A percentile compares a stretch with the other conserved stretches of the same genome.
Conservation (phyloP, 345 rosid genomes). For the Jatropha curcas region DNA sequence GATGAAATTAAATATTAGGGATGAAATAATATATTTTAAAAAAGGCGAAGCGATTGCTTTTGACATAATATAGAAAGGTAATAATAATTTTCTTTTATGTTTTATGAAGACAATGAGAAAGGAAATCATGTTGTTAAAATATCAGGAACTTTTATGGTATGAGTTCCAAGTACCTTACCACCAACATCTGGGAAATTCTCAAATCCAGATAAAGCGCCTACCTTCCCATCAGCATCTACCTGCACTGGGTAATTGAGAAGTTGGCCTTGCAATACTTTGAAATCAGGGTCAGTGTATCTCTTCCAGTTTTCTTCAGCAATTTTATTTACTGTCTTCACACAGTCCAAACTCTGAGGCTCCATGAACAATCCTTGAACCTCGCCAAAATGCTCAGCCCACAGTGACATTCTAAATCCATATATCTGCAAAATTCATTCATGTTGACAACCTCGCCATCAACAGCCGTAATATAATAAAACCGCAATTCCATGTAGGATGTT, state of each 20-base stretch:
- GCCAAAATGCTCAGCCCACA: slow-evolving; percentile 95
- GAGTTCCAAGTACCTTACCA: slow-evolving; percentile 71
- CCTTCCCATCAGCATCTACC: slow-evolving; percentile 60
- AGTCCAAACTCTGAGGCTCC: slow-evolving; percentile 58
- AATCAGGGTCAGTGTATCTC: slow-evolving; percentile 37
- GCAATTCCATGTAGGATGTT: too few relatives aligned
- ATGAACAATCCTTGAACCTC: slow-evolving; percentile 31
- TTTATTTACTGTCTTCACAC: slow-evolving; percentile 59
- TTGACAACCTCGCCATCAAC: neutral
- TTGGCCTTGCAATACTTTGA: slow-evolving; percentile 63
- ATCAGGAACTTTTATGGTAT: slow-evolving; percentile 57
- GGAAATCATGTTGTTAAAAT: slow-evolving; percentile 61
- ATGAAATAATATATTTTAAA: too few relatives aligned
- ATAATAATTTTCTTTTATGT: neutral
- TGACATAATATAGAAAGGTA: neutral
- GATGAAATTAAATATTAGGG: too few relatives aligned
- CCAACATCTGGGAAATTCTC: slow-evolving; percentile 90
- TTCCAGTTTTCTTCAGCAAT: slow-evolving; percentile 70
- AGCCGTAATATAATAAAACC: too few relatives aligned
- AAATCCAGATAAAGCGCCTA: slow-evolving; percentile 53
- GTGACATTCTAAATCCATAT: slow-evolving; percentile 87
- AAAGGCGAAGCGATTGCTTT: neutral
- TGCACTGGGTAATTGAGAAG: slow-evolving; percentile 75
- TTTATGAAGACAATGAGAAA: neutral
- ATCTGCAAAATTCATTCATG: slow-evolving; percentile 41